Percentiles rank a stretch among this genome's conserved stretches.
These are phyloP conservation scores for Pisolithus thermaeus DNA, from an alignment of 1,284 basidiomycete species.

Conservation along the genomic window DNA sequence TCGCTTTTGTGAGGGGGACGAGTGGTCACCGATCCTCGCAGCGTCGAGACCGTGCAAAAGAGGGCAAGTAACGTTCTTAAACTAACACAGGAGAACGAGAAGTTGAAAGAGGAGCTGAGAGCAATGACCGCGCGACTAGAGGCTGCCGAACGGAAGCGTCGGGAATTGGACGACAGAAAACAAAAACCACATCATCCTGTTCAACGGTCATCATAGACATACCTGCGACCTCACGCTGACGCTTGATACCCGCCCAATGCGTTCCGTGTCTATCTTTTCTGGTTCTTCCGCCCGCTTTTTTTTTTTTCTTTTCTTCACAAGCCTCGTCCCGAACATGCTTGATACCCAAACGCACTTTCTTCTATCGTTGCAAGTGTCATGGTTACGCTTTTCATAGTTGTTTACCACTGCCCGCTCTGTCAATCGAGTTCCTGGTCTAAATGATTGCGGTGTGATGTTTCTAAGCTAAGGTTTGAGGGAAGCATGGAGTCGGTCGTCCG, in stretches of 20 bases:
- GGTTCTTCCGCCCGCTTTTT: neutral
- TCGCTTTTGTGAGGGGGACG: constrained; percentile 15
- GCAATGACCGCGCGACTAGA: constrained; percentile 71
- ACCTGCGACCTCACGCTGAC: constrained; percentile 11
- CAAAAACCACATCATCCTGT: constrained; percentile 8
- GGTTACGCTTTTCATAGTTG: neutral
- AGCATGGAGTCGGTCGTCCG: neutral
- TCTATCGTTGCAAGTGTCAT: constrained; percentile 6
- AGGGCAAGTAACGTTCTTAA: constrained; percentile 71
- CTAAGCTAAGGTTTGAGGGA: neutral
- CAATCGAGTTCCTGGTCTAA: neutral
- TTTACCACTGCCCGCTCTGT: neutral
- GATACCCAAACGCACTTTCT: constrained; percentile 25
- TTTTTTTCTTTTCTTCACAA: too few species aligned
- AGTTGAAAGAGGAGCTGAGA: constrained; percentile 64
- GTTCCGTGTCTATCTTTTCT: neutral
- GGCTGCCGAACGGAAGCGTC: constrained; percentile 60
- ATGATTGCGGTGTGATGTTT: neutral
- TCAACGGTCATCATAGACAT: constrained; percentile 10
- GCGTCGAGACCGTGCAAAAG: constrained; percentile 61
- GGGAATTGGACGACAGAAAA: constrained; percentile 44
- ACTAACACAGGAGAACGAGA: constrained; percentile 71
- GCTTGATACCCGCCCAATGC: constrained; percentile 22
- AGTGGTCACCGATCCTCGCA: constrained; percentile 28
- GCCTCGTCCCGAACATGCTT: constrained; percentile 4